Evolutionary conservation across 306 rosid species (phyloP).

Genomic region (Vachellia pachyceras): DNA sequence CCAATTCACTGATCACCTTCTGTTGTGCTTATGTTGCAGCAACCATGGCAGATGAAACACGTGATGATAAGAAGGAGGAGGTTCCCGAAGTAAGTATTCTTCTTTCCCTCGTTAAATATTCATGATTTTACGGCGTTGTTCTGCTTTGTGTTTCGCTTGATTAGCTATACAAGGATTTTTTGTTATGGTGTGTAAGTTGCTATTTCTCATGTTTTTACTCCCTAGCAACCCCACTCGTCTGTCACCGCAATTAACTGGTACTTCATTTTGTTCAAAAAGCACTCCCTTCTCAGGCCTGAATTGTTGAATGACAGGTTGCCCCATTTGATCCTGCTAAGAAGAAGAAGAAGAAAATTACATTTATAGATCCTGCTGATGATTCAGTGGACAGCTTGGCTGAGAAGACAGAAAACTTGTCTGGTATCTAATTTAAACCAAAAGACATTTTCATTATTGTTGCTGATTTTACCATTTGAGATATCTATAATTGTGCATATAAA

Average conservation of each 20-base stretch:
- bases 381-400: slow-evolving; percentile 77
- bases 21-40: slow-evolving; percentile 42
- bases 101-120: not conserved
- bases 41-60: slow-evolving; percentile 69
- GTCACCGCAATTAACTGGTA: not conserved
- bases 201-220: slow-evolving; percentile 15
- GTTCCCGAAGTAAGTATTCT: slow-evolving; percentile 62
- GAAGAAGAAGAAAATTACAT: slow-evolving; percentile 68
- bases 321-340: slow-evolving; percentile 95
- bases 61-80: slow-evolving; percentile 64
- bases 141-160: slow-evolving; percentile 1
- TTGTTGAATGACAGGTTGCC: slow-evolving; percentile 59
- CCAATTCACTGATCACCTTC: not conserved
- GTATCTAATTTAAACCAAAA: slow-evolving; percentile 41
- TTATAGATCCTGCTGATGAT: slow-evolving; percentile 65
- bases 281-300: slow-evolving; percentile 4
- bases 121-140: not conserved
- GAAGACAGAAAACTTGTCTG: slow-evolving; percentile 80
- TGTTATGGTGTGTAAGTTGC: slow-evolving; percentile 2
- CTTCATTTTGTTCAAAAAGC: slow-evolving; percentile 9
- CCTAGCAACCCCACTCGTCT: not conserved
- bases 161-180: not conserved
- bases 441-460: not conserved
- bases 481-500: slow-evolving; percentile 15
- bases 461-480: slow-evolving; percentile 8